Evolutionary conservation across 2,329 filamentous ascomycete genomes (phyloP), one percentile per base, ranked within the genome.

Genomic region (Cercospora nicotianae): DNA sequence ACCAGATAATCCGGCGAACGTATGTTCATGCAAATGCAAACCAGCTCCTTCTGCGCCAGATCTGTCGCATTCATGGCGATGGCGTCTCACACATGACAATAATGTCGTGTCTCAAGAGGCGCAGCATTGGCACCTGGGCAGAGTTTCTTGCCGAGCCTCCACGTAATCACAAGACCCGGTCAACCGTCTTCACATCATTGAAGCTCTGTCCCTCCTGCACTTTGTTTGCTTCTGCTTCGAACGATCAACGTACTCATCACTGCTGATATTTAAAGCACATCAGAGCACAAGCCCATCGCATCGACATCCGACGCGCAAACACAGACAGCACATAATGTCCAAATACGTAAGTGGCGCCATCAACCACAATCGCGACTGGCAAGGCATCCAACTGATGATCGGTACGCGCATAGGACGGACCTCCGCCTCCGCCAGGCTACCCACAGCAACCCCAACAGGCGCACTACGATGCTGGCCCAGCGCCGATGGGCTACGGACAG

Each of bases 401-500:
- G 55, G 55, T 10, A 59, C 30, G 55, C 55, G 42, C n/a, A 63
- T 30, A 63, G 60, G 60, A 63, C 45, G 72, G 72, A 60, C 69
- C 72, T 33, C 69, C 69, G 10, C 71, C 71, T 31, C 72, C 73
- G 18, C 73, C 73, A 45, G 65, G 64, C 65, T 75, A 75, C 70
- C 69, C 73, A 5, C 69, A 71, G 64, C 71, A 71, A 62, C 72
- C 72, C 12, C 67, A 60, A 1, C 71, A 67, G 64, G 70, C 65
- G 26, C 69, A 74, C 59, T 70, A 72, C 62, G 71, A 73, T 55
- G 69, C 68, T 12, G 70, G 68, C 18, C 67, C 65, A 45, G 67
- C 63, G 18, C 53, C 59, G 57, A 60, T 53, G 18, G 60, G 60
- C 1, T 55, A 61, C n/a, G 69, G 70, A 31, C 64, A 70, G 30